A percentile compares a stretch with the other conserved stretches of the same genome.
phyloP scores from a whole-genome alignment of 148 eudicot genomes.

The Dianthus caryophyllus region DNA sequence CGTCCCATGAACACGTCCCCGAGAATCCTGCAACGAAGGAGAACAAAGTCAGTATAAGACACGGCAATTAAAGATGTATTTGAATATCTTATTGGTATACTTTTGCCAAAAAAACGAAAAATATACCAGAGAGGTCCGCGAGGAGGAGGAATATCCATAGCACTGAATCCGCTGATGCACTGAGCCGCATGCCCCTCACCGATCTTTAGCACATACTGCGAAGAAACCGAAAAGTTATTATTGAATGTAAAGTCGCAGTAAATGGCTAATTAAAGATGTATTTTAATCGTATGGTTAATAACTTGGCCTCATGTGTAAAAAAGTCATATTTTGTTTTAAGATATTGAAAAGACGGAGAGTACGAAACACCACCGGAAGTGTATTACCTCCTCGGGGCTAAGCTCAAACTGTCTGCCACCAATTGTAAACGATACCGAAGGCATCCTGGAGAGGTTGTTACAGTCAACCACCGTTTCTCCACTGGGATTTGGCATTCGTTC shows the following conservation, averaged over 20 bases:
- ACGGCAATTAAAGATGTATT: background rate
- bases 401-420: conserved; percentile 60
- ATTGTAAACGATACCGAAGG: conserved; percentile 78
- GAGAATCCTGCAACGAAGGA: conserved; percentile 59
- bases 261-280: no score
- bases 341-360: no score
- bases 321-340: no score
- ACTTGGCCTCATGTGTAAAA: no score
- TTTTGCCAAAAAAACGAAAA: no score
- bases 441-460: conserved; percentile 57
- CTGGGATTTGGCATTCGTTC: conserved; percentile 65
- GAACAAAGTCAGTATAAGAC: background rate
- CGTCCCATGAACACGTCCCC: conserved; percentile 94
- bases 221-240: background rate
- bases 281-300: no score
- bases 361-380: background rate
- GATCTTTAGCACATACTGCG: conserved; percentile 76
- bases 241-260: background rate
- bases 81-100: no score
- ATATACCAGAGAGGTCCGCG: conserved; percentile 86
- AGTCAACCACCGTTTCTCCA: conserved; percentile 77
- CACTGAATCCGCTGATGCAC: conserved; percentile 83
- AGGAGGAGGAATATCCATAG: conserved; percentile 82
- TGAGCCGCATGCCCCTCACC: conserved; percentile 76
- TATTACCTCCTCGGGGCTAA: conserved; percentile 66